phyloP scores from a whole-genome alignment of 192 early-diverging fungal genomes.

The Coemansia sp. region DNA sequence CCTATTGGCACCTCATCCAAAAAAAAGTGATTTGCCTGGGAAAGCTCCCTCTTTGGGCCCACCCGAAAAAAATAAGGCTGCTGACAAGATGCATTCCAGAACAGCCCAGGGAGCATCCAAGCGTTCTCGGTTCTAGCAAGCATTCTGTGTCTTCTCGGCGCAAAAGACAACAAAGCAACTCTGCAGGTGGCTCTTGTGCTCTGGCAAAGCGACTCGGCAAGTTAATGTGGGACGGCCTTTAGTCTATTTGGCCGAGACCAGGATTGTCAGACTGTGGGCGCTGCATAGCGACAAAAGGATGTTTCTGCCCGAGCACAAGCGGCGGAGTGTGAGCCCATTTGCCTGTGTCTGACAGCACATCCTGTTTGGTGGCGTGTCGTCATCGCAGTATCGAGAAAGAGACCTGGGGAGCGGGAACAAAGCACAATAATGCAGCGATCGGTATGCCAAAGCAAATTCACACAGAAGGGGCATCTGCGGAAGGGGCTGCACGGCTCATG shows the following conservation, averaged over 20 bases:
- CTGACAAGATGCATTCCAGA: neutral
- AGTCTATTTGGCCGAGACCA: neutral
- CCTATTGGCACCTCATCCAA: neutral
- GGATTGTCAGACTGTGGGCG: neutral
- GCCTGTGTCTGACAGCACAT: neutral
- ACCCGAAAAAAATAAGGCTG: neutral
- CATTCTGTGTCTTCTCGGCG: neutral
- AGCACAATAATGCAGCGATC: neutral
- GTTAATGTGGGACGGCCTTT: neutral
- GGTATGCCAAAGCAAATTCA: neutral
- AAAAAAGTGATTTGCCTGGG: neutral
- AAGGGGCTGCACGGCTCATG: constrained; percentile 13
- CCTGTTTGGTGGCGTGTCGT: neutral
- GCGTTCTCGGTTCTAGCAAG: neutral
- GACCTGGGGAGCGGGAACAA: neutral
- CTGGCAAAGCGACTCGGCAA: neutral
- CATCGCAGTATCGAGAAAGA: neutral
- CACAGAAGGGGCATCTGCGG: neutral
- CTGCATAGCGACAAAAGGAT: neutral
- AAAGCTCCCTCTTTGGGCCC: neutral
- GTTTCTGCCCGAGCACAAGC: neutral
- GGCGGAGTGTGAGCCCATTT: neutral
- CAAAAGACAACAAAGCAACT: neutral
- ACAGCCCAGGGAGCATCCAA: neutral
- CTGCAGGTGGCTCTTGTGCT: neutral